Base-by-base conservation (phyloP, 75 land plant genomes). In the Selaginella moellendorffii region DNA sequence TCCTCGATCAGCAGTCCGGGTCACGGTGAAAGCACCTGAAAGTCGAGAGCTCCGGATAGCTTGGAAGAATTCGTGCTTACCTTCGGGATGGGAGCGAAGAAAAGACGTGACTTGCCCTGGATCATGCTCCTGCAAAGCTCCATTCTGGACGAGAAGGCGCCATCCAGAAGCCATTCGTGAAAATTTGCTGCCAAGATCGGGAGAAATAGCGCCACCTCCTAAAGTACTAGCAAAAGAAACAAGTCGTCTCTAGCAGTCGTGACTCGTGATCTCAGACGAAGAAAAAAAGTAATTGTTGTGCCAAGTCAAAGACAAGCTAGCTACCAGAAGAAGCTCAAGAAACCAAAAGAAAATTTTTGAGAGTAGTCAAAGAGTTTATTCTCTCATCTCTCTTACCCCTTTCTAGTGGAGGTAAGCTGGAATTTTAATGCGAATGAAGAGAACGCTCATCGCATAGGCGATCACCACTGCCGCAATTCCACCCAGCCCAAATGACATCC, bases 391-490 rank as follows among this genome's bases (percentile, higher is more conserved):
- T n/a, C n/a, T n/a, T n/a, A n/a, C n/a, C n/a, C 46, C 46, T 36
- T 5, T 5, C 14, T 75, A 87, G 29, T 76, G 74, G 51, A 90
- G 77, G 56, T 90, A 90, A 2, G 70, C 79, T 0, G 96, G 97
- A 61, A 90, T 87, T 72, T 90, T 91, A 73, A 87, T 91, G 54
- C 83, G 93, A 62, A 91, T 71, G 61, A 91, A 91, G 18, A 91
- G 88, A 81, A 87, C 87, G 66, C 80, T 81, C 97, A 91, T 87
- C 20, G 76, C 66, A 66, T 91, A 87, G 0, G 86, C 65, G 24
- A 91, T 72, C 27, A 72, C 69, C 1, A 87, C 64, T 25, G 77
- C 68, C 0, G 80, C 66, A 22, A 81, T 66, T 5, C 86, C 93
- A 10, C 83, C 81, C 0, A 72, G 65, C 9, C 81, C 77, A 63